Conservation (phyloP, 129 eudicot species). For the Deinandra increscens region DNA sequence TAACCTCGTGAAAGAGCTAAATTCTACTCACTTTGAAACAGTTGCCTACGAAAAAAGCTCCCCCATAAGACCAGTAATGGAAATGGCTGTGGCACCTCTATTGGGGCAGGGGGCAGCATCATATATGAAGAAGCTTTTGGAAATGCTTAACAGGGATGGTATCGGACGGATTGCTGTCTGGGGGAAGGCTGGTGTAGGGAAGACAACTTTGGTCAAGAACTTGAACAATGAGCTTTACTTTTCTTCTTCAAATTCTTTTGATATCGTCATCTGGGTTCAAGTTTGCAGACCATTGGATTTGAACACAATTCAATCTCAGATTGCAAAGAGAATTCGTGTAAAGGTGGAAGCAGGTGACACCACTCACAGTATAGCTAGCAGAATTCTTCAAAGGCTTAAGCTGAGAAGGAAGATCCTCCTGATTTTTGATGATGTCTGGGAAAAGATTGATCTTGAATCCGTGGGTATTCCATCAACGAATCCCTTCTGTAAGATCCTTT, state of each 20-base stretch:
- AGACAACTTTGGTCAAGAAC: conserved; percentile 31
- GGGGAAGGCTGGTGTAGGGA: conserved; percentile 48
- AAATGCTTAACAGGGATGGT: conserved; percentile 10
- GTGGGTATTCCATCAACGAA: conserved; percentile 36
- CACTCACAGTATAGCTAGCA: conserved; percentile 14
- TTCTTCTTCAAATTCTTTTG: conserved; percentile 12
- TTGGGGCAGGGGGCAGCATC: conserved; percentile 22
- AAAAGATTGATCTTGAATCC: conserved; percentile 29
- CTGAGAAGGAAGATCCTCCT: conserved; percentile 27
- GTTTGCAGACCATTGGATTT: conserved; percentile 19
- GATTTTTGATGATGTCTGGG: conserved; percentile 44
- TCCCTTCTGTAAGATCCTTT: conserved; percentile 28
- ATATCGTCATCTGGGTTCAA: conserved; percentile 36
- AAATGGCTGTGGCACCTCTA: conserved; percentile 22
- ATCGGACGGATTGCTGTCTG: conserved; percentile 20
- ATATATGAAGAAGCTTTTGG: conserved; percentile 17
- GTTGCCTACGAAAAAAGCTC: conserved; percentile 7
- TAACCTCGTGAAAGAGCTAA: conserved; percentile 14
- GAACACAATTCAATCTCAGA: conserved; percentile 29
- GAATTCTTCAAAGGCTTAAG: conserved; percentile 28
- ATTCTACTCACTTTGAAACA: conserved; percentile 1
- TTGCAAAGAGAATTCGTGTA: conserved; percentile 32
- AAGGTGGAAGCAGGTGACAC: conserved; percentile 26
- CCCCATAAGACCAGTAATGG: conserved; percentile 26
- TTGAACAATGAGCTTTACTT: conserved; percentile 23